Base-by-base conservation (phyloP, 1,139 yeast species). In the Kodamaea sp. region DNA sequence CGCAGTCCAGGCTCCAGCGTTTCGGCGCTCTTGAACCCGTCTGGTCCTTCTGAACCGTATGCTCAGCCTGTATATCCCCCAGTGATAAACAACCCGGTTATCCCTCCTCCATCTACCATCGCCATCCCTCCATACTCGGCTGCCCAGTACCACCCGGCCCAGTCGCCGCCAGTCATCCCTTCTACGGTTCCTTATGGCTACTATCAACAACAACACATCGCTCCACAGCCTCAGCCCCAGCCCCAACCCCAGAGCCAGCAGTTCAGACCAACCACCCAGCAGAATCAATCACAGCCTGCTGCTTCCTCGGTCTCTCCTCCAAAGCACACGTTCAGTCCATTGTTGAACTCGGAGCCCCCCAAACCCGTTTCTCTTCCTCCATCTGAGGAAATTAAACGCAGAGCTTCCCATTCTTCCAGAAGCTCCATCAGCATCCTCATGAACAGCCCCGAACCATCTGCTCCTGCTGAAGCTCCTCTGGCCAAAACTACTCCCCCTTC, bases 351-450 rank as follows among this genome's bases (percentile, higher is more conserved):
- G 10, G 21, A 7, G 6, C 21, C 21, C 9, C 21, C 21, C 21
- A 18, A 9, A 18, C 9, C 21, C 21, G n/a, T n/a, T n/a, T 7
- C 8, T 9, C 21, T 18, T 18, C 6, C 21, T 7, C 21, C 21
- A 6, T 9, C 21, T 9, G 21, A 18, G 9, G 21, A 18, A 18
- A 18, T 18, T 9, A 18, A 18, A 9, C 21, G 8, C n/a, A n/a
- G 29, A 5, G 18, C 23, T 10, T 26, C 35, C 3, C 21, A 21
- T 13, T 29, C 38, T 13, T 26, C 43, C 20, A 35, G 31, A 23
- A 39, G 46, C 33, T 42, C 50, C 11, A 41, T 46, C n/a, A 38
- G 44, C 15, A 32, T 33, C 13, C 33, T 46, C 32, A 44, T 44
- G 38, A 44, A 46, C 27, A 34, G 36, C 24, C 39, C 46, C 12